phyloP scores from a whole-genome alignment of 768 basidiomycete genomes.

The Saitozyma sp. region DNA sequence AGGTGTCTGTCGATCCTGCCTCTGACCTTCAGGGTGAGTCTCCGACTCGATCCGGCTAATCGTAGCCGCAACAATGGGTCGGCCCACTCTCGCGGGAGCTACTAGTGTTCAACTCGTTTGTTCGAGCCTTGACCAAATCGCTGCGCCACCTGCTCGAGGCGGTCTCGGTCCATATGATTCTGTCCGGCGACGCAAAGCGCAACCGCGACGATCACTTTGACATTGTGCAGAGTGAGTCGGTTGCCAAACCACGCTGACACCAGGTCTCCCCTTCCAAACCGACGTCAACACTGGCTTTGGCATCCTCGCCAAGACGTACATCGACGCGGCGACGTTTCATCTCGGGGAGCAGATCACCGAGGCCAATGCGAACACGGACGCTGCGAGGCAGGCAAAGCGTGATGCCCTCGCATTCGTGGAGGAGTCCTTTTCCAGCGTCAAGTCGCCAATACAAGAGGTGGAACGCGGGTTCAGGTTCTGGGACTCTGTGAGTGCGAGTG shows the following conservation, averaged over 20 bases:
- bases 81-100: slow-evolving; percentile 95
- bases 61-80: slow-evolving; percentile 83
- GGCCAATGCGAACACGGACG: slow-evolving; percentile 64
- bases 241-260: neutral
- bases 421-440: slow-evolving; percentile 86
- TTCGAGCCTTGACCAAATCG: slow-evolving; percentile 84
- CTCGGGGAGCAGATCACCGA: slow-evolving; percentile 77
- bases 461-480: slow-evolving; percentile 97
- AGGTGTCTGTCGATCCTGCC: slow-evolving; percentile 93
- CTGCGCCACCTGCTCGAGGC: slow-evolving; percentile 88
- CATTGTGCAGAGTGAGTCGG: slow-evolving; percentile 68
- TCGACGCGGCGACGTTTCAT: slow-evolving; percentile 81
- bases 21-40: slow-evolving; percentile 83
- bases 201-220: slow-evolving; percentile 88
- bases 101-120: slow-evolving; percentile 96
- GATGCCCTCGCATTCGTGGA: slow-evolving; percentile 90
- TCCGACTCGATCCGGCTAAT: slow-evolving; percentile 7
- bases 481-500: slow-evolving; percentile 75
- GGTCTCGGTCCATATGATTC: slow-evolving; percentile 85
- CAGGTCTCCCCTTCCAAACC: slow-evolving; percentile 78
- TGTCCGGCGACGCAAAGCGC: slow-evolving; percentile 81
- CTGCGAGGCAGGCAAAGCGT: slow-evolving; percentile 76
- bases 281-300: slow-evolving; percentile 99
- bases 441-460: slow-evolving; percentile 79
- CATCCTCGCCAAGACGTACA: slow-evolving; percentile 92